Evolutionary conservation across 2,329 filamentous ascomycete species (phyloP).

Genomic region (Scedosporium apiospermum): DNA sequence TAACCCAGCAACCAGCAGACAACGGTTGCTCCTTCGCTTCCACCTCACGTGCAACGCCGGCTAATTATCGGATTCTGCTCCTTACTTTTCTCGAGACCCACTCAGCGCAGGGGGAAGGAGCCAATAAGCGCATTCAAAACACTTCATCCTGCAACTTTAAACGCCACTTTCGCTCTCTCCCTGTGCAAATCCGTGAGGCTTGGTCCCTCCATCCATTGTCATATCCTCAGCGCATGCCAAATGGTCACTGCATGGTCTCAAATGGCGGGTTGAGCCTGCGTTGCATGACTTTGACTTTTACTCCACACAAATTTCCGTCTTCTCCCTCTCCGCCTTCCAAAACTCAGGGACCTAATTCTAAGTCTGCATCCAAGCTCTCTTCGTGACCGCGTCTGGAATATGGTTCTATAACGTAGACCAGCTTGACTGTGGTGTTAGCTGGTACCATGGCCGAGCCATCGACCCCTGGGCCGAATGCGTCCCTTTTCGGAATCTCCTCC

Average conservation of each 20-base stretch:
- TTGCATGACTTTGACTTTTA: neutral
- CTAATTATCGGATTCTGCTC: neutral
- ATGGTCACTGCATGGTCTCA: neutral
- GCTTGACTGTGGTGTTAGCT: neutral
- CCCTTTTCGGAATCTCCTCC: neutral
- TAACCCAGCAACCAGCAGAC: constrained; percentile 8
- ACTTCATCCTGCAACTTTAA: neutral
- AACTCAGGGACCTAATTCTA: neutral
- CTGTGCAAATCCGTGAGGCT: neutral
- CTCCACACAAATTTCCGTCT: neutral
- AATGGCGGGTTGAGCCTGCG: neutral
- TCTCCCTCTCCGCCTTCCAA: neutral
- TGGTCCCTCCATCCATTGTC: constrained; percentile 7
- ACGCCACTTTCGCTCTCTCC: neutral
- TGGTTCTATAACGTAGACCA: neutral
- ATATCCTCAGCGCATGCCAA: constrained; percentile 19
- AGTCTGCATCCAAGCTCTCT: neutral
- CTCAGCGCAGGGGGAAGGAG: neutral
- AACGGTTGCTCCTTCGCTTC: constrained; percentile 19
- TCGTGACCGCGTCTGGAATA: neutral
- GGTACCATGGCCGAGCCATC: neutral
- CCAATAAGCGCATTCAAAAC: neutral
- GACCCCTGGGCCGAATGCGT: neutral
- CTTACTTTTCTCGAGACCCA: neutral
- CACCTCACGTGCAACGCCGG: neutral